These are phyloP conservation scores for Urochloa ruziziensis DNA, from an alignment of 176 grass and related monocot species.

Conservation along the genomic window DNA sequence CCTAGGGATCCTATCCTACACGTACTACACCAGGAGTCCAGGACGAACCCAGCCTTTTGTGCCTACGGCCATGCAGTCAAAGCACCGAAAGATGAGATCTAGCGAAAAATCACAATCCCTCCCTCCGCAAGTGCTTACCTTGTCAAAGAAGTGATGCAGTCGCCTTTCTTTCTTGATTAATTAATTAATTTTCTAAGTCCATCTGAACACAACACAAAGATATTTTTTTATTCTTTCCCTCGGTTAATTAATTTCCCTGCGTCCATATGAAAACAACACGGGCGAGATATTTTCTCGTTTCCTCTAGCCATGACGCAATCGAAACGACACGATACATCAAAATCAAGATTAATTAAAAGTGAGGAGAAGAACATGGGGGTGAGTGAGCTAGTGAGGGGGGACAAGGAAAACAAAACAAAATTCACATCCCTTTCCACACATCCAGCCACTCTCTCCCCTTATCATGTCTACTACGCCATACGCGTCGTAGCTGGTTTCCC, in stretches of 20 bases:
- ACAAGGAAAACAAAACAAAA: conserved; percentile 9
- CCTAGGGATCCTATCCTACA: not conserved
- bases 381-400: not conserved
- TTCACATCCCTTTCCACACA: conserved; percentile 7
- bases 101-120: not conserved
- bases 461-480: conserved; percentile 20
- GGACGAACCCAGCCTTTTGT: not conserved
- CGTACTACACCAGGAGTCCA: no score
- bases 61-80: not conserved
- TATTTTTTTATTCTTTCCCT: not conserved
- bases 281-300: not conserved
- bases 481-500: conserved; percentile 27
- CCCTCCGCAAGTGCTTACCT: not conserved
- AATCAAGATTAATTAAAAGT: not conserved
- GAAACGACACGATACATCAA: not conserved
- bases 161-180: no score
- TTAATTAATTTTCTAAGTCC: not conserved
- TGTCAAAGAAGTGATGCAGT: conserved; percentile 8
- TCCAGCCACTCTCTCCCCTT: not conserved
- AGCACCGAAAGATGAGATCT: conserved; percentile 16
- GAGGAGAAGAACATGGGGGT: not conserved
- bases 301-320: not conserved
- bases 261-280: not conserved
- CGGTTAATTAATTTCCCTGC: not conserved
- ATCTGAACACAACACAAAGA: not conserved